These are phyloP conservation scores for Pleoardoris graminearum DNA, from an alignment of 2,329 filamentous ascomycete genomes.

Conservation along the genomic window DNA sequence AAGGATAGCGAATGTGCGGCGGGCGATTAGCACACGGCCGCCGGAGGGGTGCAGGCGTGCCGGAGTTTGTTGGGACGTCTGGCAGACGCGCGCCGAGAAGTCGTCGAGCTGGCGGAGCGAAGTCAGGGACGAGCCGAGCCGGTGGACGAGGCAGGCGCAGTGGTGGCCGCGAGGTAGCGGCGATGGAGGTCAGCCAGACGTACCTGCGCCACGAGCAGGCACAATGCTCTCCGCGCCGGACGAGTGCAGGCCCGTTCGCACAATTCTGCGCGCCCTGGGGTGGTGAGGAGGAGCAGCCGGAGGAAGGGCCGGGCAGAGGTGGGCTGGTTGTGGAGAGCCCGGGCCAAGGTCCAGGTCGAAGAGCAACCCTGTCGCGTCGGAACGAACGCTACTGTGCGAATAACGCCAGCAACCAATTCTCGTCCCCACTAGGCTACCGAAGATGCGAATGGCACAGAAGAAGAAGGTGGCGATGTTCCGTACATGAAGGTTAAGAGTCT, in stretches of 20 bases:
- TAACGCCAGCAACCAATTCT: conserved; percentile 11
- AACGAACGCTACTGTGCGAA: not conserved
- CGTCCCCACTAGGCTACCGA: not conserved
- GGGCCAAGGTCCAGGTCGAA: conserved; percentile 5
- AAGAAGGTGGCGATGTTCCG: not conserved
- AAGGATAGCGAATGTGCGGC: conserved; percentile 8
- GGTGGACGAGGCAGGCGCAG: conserved; percentile 2
- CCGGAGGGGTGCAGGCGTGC: not conserved
- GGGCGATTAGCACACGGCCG: conserved; percentile 7
- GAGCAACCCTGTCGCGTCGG: conserved; percentile 5
- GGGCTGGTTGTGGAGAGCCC: conserved; percentile 8
- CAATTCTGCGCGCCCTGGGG: not conserved
- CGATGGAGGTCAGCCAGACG: conserved; percentile 5
- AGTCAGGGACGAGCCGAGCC: conserved; percentile 12
- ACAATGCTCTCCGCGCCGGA: not conserved
- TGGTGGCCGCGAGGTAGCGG: not conserved
- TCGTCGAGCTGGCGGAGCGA: conserved; percentile 4
- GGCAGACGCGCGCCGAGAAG: conserved; percentile 9
- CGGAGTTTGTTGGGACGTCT: not conserved
- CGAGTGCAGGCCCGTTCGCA: not conserved
- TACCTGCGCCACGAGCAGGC: conserved; percentile 17
- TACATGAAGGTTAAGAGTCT: no score
- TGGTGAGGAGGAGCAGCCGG: conserved; percentile 1
- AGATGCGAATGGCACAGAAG: not conserved
- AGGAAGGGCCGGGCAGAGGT: conserved; percentile 2